Evolutionary conservation across 1,284 basidiomycete species (phyloP).

Genomic region (Bjerkandera adusta): DNA sequence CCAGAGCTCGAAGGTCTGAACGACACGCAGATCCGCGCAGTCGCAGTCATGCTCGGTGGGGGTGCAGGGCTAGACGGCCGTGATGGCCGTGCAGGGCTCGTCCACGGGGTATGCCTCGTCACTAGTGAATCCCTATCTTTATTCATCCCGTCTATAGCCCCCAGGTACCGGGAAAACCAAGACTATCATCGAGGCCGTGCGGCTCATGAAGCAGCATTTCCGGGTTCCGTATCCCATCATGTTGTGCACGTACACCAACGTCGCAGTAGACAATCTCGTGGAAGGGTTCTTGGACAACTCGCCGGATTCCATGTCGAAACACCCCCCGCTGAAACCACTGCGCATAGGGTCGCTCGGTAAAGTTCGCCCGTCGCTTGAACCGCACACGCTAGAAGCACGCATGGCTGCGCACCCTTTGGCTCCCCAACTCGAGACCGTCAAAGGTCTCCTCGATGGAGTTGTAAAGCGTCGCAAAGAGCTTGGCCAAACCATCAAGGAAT

Average conservation of each 20-base stretch:
- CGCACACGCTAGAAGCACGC: slow-evolving; percentile 67
- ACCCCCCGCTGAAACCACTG: slow-evolving; percentile 65
- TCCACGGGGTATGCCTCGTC: slow-evolving; percentile 75
- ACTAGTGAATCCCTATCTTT: slow-evolving; percentile 67
- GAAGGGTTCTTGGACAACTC: slow-evolving; percentile 54
- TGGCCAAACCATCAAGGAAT: background rate
- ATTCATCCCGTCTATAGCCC: slow-evolving; percentile 58
- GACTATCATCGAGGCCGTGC: slow-evolving; percentile 85
- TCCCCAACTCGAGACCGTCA: slow-evolving; percentile 38
- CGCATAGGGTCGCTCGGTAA: slow-evolving; percentile 72
- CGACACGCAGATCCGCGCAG: slow-evolving; percentile 75
- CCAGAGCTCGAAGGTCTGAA: slow-evolving; percentile 72
- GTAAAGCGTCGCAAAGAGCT: slow-evolving; percentile 25
- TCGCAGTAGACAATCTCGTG: slow-evolving; percentile 91
- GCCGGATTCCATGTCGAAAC: no score
- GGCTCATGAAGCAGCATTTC: slow-evolving; percentile 83
- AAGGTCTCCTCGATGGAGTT: slow-evolving; percentile 31
- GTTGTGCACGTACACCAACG: slow-evolving; percentile 92
- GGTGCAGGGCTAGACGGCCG: background rate
- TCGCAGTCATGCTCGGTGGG: slow-evolving; percentile 78
- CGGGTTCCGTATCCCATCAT: slow-evolving; percentile 82
- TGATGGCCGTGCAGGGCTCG: no score
- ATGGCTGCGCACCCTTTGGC: slow-evolving; percentile 63
- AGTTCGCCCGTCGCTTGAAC: slow-evolving; percentile 53
- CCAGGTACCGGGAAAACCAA: slow-evolving; percentile 97